Percentiles rank a stretch among this genome's conserved stretches.
Evolutionary conservation across 495 filamentous ascomycete species (phyloP).

Genomic region (Parmelia sp.): DNA sequence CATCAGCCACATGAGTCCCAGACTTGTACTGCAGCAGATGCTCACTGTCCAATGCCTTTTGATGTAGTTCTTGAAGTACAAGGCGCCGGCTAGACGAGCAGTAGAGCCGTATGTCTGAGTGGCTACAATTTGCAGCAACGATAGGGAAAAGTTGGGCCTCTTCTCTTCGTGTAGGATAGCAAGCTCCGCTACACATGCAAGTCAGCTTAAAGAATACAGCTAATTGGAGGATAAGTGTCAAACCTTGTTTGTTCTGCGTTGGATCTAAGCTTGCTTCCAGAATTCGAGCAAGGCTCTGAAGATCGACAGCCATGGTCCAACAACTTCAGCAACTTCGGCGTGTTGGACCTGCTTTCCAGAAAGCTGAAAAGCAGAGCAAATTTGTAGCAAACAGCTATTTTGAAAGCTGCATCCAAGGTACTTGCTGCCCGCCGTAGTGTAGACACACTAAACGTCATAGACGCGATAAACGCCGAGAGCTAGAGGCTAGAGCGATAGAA

Average conservation of each 20-base stretch:
- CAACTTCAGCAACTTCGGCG: conserved; percentile 19
- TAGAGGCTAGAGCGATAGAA: too few relatives aligned
- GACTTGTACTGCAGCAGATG: conserved; percentile 15
- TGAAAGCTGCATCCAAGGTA: neutral
- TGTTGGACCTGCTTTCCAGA: neutral
- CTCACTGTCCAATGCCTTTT: conserved; percentile 77
- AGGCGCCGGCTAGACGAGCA: conserved; percentile 79
- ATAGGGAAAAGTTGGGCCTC: conserved; percentile 79
- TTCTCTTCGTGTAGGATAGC: conserved; percentile 67
- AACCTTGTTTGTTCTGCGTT: conserved; percentile 79
- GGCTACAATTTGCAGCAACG: conserved; percentile 81
- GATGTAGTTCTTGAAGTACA: conserved; percentile 98
- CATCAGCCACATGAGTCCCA: conserved; percentile 16
- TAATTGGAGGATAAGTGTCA: conserved; percentile 19
- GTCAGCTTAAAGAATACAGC: neutral
- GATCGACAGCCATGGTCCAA: conserved; percentile 65
- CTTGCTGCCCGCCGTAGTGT: conserved; percentile 4
- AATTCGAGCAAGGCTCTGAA: conserved; percentile 67
- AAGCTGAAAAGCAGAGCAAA: neutral
- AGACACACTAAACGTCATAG: too few relatives aligned
- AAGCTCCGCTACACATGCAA: conserved; percentile 59
- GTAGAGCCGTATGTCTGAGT: conserved; percentile 59
- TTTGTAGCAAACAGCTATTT: neutral
- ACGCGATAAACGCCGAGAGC: conserved; percentile 2
- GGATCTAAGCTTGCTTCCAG: conserved; percentile 85